Evolutionary conservation across 2,329 filamentous ascomycete genomes (phyloP).

Genomic region (Exserohilum turcica): DNA sequence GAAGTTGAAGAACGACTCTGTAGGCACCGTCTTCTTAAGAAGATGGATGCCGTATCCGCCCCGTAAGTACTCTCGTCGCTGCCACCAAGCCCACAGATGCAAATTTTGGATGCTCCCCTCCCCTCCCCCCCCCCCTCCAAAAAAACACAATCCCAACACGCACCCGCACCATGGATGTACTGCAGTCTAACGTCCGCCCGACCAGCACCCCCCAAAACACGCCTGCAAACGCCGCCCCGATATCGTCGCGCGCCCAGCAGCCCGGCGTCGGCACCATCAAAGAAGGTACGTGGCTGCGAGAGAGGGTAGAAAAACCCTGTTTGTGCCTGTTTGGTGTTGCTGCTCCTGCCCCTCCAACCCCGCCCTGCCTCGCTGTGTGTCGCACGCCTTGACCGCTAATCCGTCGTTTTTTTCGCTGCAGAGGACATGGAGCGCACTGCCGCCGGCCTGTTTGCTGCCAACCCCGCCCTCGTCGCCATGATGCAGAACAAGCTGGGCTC

Average conservation of each 20-base stretch:
- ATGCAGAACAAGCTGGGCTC: slow-evolving; percentile 95
- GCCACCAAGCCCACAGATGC: too few species aligned
- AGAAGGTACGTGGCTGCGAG: slow-evolving; percentile 70
- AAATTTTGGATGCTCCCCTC: background rate
- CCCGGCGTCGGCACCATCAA: slow-evolving; percentile 93
- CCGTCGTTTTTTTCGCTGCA: slow-evolving; percentile 52
- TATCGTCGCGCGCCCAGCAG: slow-evolving; percentile 96
- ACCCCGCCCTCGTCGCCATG: slow-evolving; percentile 93
- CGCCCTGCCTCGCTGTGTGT: slow-evolving; percentile 28
- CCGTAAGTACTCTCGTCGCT: slow-evolving; percentile 60
- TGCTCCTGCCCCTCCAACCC: slow-evolving; percentile 37
- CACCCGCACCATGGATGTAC: slow-evolving; percentile 35
- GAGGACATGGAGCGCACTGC: slow-evolving; percentile 91
- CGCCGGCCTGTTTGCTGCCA: slow-evolving; percentile 91
- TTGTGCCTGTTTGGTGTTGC: background rate
- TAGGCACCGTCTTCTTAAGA: slow-evolving; percentile 99
- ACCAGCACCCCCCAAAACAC: slow-evolving; percentile 97
- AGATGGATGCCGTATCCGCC: slow-evolving; percentile 64
- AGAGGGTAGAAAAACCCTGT: slow-evolving; percentile 5
- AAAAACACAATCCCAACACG: slow-evolving; percentile 16
- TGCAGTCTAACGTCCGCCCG: slow-evolving; percentile 38
- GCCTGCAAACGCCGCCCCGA: slow-evolving; percentile 90
- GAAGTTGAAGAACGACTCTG: slow-evolving; percentile 97
- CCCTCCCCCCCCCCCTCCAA: slow-evolving; percentile 28
- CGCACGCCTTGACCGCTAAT: slow-evolving; percentile 45